Evolutionary conservation across 768 basidiomycete species (phyloP).

Genomic region (Brasilioporus rufonigricans): DNA sequence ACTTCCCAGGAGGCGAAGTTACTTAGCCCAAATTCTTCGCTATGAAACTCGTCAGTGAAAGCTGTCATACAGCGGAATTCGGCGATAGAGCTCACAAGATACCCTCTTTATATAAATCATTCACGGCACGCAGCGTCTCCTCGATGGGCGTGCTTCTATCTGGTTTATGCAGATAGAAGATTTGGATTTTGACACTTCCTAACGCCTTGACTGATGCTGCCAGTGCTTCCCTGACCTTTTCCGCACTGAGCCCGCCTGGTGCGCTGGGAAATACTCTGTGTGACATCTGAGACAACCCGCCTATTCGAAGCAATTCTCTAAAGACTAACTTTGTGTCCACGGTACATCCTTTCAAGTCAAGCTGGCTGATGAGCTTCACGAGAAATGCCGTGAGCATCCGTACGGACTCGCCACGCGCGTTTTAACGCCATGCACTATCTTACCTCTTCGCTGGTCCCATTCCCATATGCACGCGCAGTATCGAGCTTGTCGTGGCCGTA

Average conservation of each 20-base stretch:
- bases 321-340: too few relatives aligned
- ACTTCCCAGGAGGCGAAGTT: too few relatives aligned
- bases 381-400: neutral
- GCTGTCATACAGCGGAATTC: conserved; percentile 6
- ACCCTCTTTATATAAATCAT: conserved; percentile 51
- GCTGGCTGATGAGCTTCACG: conserved; percentile 10
- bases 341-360: too few relatives aligned
- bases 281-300: too few relatives aligned
- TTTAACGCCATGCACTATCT: too few relatives aligned
- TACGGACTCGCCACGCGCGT: too few relatives aligned
- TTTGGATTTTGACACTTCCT: neutral
- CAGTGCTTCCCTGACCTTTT: neutral
- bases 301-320: too few relatives aligned
- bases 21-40: too few relatives aligned
- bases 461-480: conserved; percentile 8
- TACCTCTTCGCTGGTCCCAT: conserved; percentile 9
- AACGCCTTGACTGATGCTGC: conserved; percentile 2
- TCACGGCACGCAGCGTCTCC: conserved; percentile 44
- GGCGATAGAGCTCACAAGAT: too few relatives aligned
- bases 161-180: conserved; percentile 32
- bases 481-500: conserved; percentile 16
- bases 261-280: conserved; percentile 35
- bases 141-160: conserved; percentile 44
- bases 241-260: neutral
- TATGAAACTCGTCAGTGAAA: neutral